Evolutionary conservation across 2,329 filamentous ascomycete species (phyloP).

Genomic region (Canariomyces notabilis): DNA sequence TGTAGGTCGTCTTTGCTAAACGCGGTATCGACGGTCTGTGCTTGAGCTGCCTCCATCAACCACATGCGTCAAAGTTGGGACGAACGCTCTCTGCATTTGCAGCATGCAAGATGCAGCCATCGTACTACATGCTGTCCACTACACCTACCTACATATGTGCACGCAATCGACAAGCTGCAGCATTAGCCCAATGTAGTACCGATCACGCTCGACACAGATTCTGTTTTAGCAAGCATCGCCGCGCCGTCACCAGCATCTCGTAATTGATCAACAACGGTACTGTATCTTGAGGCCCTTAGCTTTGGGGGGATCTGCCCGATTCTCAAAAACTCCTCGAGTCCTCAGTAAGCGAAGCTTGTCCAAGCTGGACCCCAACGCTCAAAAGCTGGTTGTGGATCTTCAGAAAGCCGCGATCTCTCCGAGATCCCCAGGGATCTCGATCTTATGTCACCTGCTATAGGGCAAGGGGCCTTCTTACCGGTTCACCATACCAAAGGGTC

Average conservation of each 20-base stretch:
- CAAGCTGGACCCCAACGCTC: slow-evolving; percentile 8
- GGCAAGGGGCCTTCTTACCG: slow-evolving; percentile 13
- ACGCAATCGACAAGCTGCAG: no score
- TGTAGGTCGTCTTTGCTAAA: no score
- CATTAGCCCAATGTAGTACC: no score
- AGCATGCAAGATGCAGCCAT: background rate
- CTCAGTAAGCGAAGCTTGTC: slow-evolving; percentile 18
- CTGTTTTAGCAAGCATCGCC: no score
- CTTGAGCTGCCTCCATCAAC: slow-evolving; percentile 8
- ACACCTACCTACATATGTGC: no score
- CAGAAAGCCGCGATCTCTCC: slow-evolving; percentile 22
- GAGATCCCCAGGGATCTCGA: slow-evolving; percentile 22
- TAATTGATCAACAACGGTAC: no score
- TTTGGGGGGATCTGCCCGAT: no score
- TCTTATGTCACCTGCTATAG: slow-evolving; percentile 21
- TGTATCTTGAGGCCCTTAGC: no score
- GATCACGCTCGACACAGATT: no score
- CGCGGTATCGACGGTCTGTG: slow-evolving; percentile 9
- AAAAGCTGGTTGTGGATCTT: slow-evolving; percentile 19
- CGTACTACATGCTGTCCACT: no score
- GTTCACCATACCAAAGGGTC: background rate
- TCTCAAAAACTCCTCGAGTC: no score
- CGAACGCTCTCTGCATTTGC: background rate
- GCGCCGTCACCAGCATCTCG: no score
- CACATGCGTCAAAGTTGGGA: background rate